Evolutionary conservation across 495 filamentous ascomycete genomes (phyloP).

Genomic region (Podospora bellae-mahoneyi): DNA sequence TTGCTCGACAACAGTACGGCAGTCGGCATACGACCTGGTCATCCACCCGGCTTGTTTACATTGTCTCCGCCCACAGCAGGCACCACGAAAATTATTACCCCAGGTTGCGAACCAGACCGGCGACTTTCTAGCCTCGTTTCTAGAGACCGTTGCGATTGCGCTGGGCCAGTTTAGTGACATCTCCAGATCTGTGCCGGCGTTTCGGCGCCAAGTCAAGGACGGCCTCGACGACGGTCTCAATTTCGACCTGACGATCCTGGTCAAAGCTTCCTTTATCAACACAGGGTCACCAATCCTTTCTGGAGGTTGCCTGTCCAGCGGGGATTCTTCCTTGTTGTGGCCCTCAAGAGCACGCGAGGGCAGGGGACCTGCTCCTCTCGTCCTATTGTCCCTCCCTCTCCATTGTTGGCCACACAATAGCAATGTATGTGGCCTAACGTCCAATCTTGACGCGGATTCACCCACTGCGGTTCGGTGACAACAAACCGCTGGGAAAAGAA

Average conservation of each 20-base stretch:
- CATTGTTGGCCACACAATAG: too few species aligned
- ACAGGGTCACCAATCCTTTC: too few species aligned
- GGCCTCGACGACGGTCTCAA: neutral
- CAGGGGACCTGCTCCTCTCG: neutral
- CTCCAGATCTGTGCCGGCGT: slow-evolving; percentile 5
- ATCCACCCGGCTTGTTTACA: neutral
- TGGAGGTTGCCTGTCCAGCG: slow-evolving; percentile 2
- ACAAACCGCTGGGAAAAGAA: neutral
- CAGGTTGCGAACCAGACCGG: neutral
- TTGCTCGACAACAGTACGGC: neutral
- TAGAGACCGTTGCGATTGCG: neutral
- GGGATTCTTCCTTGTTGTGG: neutral
- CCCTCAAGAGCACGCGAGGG: neutral
- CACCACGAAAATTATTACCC: neutral
- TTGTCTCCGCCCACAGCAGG: neutral
- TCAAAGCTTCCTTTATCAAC: slow-evolving; percentile 12
- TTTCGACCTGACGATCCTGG: slow-evolving; percentile 10
- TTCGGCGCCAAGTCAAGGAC: slow-evolving; percentile 1
- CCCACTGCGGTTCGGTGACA: neutral
- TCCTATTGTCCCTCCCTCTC: neutral
- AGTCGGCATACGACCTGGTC: neutral
- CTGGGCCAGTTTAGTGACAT: neutral
- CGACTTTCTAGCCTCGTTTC: neutral
- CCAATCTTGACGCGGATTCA: neutral
- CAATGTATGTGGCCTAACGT: too few species aligned